Percentiles rank a stretch among this genome's conserved stretches.
Conservation (phyloP, 768 basidiomycete genomes). For the Chalciporus piperatus region DNA sequence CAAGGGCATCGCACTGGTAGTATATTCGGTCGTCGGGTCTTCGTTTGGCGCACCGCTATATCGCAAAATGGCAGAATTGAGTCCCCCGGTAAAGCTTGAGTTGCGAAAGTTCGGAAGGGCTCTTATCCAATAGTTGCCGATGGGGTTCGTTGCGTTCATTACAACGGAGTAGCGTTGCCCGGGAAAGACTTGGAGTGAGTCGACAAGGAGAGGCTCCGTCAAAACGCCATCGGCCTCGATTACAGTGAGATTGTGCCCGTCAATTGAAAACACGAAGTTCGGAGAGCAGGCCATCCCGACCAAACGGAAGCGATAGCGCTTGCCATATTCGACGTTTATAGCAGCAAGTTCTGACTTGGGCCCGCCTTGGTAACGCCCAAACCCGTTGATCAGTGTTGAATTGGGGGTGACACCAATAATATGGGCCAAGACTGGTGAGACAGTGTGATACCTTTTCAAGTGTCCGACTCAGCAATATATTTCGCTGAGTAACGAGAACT, state of each 20-base stretch:
- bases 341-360: constrained; percentile 37
- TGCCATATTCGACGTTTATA: constrained; percentile 35
- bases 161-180: constrained; percentile 45
- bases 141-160: constrained; percentile 40
- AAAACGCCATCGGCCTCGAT: constrained; percentile 47
- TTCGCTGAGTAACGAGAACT: background rate
- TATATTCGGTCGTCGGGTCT: constrained; percentile 39
- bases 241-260: constrained; percentile 39
- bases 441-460: constrained; percentile 19
- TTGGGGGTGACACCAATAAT: constrained; percentile 15
- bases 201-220: constrained; percentile 41
- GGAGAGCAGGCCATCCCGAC: constrained; percentile 46
- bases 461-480: background rate
- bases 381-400: constrained; percentile 33
- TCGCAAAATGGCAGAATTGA: constrained; percentile 54
- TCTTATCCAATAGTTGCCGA: constrained; percentile 57
- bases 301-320: constrained; percentile 49
- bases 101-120: constrained; percentile 29
- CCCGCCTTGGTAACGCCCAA: constrained; percentile 32
- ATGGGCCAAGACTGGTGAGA: constrained; percentile 16
- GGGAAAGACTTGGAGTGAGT: constrained; percentile 31
- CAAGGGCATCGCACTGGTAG: constrained; percentile 24
- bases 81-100: constrained; percentile 33
- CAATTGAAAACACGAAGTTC: constrained; percentile 44
- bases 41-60: constrained; percentile 40